Percentiles rank a stretch among this genome's conserved stretches.
phyloP scores from a whole-genome alignment of 306 rosid species.

The Acacia confusa region DNA sequence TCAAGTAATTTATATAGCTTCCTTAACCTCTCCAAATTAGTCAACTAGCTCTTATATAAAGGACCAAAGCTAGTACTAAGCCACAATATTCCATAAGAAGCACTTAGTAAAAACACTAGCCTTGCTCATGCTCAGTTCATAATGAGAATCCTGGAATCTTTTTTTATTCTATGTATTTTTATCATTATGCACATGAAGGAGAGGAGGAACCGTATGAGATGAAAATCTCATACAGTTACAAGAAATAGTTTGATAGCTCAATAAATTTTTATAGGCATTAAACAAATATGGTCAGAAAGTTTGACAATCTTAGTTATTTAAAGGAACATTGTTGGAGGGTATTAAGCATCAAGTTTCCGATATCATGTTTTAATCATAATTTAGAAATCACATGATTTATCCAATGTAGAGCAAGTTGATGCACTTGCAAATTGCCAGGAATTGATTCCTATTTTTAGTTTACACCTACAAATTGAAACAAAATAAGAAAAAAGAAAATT shows the following conservation, averaged over 20 bases:
- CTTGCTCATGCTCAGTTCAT: too few relatives aligned
- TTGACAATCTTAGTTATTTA: background rate
- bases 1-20: too few relatives aligned
- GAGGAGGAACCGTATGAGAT: too few relatives aligned
- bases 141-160: too few relatives aligned
- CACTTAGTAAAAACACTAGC: background rate
- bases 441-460: background rate
- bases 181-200: too few relatives aligned
- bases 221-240: background rate
- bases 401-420: background rate
- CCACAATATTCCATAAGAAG: background rate
- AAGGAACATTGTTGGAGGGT: background rate
- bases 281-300: background rate
- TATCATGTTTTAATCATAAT: background rate
- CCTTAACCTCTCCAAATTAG: too few relatives aligned
- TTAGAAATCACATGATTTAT: conserved; percentile 16
- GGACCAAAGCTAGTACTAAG: too few relatives aligned
- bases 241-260: background rate
- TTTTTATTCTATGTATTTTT: too few relatives aligned
- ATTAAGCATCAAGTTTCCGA: background rate
- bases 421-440: background rate
- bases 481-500: background rate
- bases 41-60: too few relatives aligned
- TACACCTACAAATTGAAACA: background rate
- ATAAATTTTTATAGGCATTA: conserved; percentile 4